Evolutionary conservation across 1,139 yeast genomes (phyloP).

Genomic region (Zygoascus sp.): DNA sequence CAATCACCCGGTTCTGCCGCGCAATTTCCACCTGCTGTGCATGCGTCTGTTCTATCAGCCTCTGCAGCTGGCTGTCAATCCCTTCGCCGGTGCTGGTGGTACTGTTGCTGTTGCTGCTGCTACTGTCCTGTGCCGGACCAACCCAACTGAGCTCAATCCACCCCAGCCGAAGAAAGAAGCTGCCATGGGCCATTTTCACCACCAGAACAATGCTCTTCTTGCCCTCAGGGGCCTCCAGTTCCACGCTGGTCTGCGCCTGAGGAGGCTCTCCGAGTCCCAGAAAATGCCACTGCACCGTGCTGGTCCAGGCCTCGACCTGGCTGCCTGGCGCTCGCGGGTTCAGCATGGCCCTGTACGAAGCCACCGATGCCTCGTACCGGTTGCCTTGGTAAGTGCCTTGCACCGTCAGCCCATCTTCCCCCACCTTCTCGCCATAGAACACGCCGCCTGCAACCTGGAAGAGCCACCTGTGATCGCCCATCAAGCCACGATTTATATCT

Average conservation of each 20-base stretch:
- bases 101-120: no score
- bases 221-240: neutral
- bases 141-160: neutral
- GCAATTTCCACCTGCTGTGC: neutral
- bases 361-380: neutral
- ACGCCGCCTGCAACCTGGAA: constrained; percentile 1
- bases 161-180: constrained; percentile 1
- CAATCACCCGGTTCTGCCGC: neutral
- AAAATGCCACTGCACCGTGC: constrained; percentile 6
- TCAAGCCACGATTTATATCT: no score
- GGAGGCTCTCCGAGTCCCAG: constrained; percentile 3
- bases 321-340: no score
- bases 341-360: neutral
- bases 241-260: neutral
- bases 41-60: neutral
- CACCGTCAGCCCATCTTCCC: neutral
- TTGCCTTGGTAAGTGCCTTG: neutral
- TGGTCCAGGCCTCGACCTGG: no score
- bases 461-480: neutral
- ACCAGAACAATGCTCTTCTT: neutral
- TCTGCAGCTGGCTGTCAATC: neutral
- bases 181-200: neutral
- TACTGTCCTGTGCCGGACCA: no score
- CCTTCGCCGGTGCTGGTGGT: neutral
- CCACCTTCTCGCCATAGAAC: neutral